Base-by-base conservation (phyloP, 2,329 filamentous ascomycete species). In the Penicillium sclerotiorum region DNA sequence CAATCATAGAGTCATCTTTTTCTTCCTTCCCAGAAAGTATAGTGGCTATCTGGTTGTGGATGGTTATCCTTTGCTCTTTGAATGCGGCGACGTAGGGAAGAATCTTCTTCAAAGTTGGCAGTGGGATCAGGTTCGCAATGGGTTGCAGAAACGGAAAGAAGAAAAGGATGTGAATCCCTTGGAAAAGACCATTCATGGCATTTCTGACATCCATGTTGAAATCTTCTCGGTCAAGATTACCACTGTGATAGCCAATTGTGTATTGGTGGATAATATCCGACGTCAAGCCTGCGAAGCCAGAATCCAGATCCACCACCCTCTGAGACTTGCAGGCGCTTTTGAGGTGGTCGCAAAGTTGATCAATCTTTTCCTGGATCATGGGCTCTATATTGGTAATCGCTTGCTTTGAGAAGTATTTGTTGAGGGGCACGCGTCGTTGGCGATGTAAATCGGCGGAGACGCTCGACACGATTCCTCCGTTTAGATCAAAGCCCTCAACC, bases 381-480 rank as follows among this genome's bases (percentile, higher is more conserved):
- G 62, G 62, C 30, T 72, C 65, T 2, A 77, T 58, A 1, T 57
- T 57, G 5, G 59, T 50, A 17, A 78, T 66, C 7, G 70, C 68
- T 9, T 62, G 61, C 28, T 64, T 68, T 2, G 75, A 76, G 55
- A 78, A 80, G 61, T 75, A 78, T 0, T 64, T 67, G 47, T 68
- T 74, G 40, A 79, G 50, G 2, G 72, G 63, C 4, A 53, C 64
- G 12, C 76, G 71, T 3, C 76, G 71, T 15, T 67, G 59, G 2
- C 73, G 70, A 52, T 79, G 77, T 6, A 68, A 58, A 18, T 73
- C 65, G 49, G 75, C 70, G 7, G 64, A 56, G n/a, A 71, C 60
- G 0, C 73, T 77, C 5, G 64, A 50, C 6, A 72, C 48, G 5
- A 57, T 48, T 1, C 63, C 62, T 1, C 23, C 15, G 0, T 54